Evolutionary conservation across 2,329 filamentous ascomycete species (phyloP).

Genomic region (Chaetomium strumarium): DNA sequence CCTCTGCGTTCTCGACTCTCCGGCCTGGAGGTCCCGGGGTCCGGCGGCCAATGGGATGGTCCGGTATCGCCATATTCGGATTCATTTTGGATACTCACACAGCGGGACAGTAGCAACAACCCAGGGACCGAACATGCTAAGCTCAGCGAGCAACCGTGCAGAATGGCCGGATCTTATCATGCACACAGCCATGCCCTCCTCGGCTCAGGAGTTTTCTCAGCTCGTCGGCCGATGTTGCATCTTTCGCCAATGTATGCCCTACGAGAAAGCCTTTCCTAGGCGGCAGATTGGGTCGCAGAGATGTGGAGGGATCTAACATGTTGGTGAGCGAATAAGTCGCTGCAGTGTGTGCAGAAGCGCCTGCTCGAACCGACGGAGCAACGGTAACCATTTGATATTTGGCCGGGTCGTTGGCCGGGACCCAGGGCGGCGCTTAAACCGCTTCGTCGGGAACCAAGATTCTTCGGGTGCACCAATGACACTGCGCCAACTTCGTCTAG

Average conservation of each 20-base stretch:
- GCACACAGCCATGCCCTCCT: background rate
- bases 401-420: background rate
- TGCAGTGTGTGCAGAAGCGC: conserved; percentile 3
- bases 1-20: background rate
- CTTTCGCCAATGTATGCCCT: background rate
- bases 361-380: conserved; percentile 10
- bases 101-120: too few relatives aligned
- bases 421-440: conserved; percentile 11
- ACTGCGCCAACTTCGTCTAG: background rate
- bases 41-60: background rate
- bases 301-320: background rate
- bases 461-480: conserved; percentile 1
- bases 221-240: background rate
- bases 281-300: conserved; percentile 9
- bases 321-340: conserved; percentile 4
- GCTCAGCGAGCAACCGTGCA: too few relatives aligned
- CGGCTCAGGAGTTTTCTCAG: background rate
- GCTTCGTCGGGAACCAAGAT: conserved; percentile 2
- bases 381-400: background rate
- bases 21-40: background rate
- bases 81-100: background rate
- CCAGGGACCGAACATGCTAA: too few relatives aligned
- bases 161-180: background rate
- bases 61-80: conserved; percentile 2
- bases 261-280: background rate